Base-by-base conservation (phyloP, 2,329 filamentous ascomycete genomes). In the Phoma herbarum region DNA sequence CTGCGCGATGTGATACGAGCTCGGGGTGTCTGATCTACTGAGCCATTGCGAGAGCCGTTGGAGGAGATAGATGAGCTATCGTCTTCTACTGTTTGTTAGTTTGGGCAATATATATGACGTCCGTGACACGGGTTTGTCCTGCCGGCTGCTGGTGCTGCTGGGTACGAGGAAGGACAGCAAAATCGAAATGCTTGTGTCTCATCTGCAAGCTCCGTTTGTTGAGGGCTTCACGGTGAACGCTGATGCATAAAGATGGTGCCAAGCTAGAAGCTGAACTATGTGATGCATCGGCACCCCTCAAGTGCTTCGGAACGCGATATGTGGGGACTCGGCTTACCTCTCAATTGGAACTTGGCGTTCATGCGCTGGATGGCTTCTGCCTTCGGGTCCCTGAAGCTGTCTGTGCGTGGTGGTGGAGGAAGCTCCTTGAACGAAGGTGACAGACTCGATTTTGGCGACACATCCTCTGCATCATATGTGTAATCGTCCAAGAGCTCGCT, bases 401-500 rank as follows among this genome's bases (percentile, higher is more conserved):
- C 65, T 52, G 64, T 63, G 45, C 64, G 66, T 33, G 70, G 67
- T 29, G 71, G 73, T 12, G 69, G 57, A 39, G 70, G 73, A 35
- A 76, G 70, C 18, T 75, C 72, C 31, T 75, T 75, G 28, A 69
- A 52, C 14, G 68, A 53, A n/a, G 67, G 62, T 47, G 65, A 60
- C 66, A 26, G 72, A 71, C 50, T 61, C 59, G 67, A 72, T 16
- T 50, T 23, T 20, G 39, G 50, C 33, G 56, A 54, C 22, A 46
- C 20, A 25, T 59, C 60, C 35, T 69, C 65, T 50, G 59, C 65
- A 22, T 55, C 52, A 45, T 62, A 73, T 22, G 71, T 73, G 63
- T 78, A 78, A n/a, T 73, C 75, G 58, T 74, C 74, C 42, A 78
- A 63, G 41, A 78, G 64, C 53, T 73, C 71, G 69, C 74, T 77